phyloP scores from a whole-genome alignment of 2,329 filamentous ascomycete genomes.

The Nemania sp. region DNA sequence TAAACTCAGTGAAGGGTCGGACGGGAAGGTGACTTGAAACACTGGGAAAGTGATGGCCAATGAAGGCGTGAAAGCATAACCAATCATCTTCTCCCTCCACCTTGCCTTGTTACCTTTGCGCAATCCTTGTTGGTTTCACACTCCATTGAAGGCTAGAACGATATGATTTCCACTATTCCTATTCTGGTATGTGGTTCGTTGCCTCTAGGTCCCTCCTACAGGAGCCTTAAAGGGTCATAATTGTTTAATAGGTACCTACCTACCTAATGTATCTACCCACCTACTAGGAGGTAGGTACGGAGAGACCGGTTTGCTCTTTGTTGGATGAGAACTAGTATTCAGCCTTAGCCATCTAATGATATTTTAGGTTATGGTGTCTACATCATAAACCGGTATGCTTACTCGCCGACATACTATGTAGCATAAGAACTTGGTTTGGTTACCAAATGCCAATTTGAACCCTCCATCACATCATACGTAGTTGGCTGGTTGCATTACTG shows the following conservation, averaged over 20 bases:
- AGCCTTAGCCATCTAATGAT: background rate
- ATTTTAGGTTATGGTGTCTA: background rate
- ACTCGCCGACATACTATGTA: conserved; percentile 12
- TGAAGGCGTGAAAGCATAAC: conserved; percentile 39
- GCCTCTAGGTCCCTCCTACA: background rate
- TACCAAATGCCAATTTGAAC: conserved; percentile 1
- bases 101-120: conserved; percentile 5
- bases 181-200: conserved; percentile 3
- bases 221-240: too few species aligned
- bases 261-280: too few species aligned
- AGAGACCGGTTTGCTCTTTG: background rate
- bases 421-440: background rate
- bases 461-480: conserved; percentile 30
- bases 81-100: conserved; percentile 40
- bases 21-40: conserved; percentile 44
- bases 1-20: conserved; percentile 4
- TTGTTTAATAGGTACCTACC: too few species aligned
- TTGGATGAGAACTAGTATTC: background rate
- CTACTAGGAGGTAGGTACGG: background rate
- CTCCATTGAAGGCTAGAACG: background rate
- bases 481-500: conserved; percentile 22
- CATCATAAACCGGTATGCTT: conserved; percentile 13
- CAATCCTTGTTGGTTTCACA: conserved; percentile 25
- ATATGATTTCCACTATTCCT: conserved; percentile 14
- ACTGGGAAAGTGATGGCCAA: conserved; percentile 42